These are phyloP conservation scores for Aspergillus nanangensis DNA, from an alignment of 495 filamentous ascomycete species.

Conservation along the genomic window DNA sequence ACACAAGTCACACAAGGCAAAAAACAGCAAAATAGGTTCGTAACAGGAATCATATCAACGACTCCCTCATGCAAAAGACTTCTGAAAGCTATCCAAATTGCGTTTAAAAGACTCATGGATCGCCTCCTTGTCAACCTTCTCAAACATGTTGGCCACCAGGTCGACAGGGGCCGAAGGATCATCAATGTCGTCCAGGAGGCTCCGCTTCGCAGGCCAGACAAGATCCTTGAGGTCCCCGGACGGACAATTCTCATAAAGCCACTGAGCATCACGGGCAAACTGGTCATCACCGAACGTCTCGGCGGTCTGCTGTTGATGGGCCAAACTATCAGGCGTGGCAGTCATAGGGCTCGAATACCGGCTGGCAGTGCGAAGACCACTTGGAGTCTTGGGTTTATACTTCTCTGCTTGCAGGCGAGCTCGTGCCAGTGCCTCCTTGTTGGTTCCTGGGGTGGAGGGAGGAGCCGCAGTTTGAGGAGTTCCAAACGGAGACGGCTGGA, in stretches of 20 bases:
- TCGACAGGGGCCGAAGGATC: slow-evolving; percentile 5
- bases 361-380: slow-evolving; percentile 38
- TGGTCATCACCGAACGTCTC: slow-evolving; percentile 23
- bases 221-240: slow-evolving; percentile 21
- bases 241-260: slow-evolving; percentile 24
- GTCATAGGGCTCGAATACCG: slow-evolving; percentile 29
- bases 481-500: not conserved
- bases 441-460: slow-evolving; percentile 17
- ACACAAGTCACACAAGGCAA: not conserved
- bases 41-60: not conserved
- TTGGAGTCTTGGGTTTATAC: slow-evolving; percentile 45
- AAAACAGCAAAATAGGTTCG: not conserved
- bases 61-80: slow-evolving; percentile 6
- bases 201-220: slow-evolving; percentile 15
- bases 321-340: slow-evolving; percentile 13
- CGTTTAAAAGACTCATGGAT: slow-evolving; percentile 9
- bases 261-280: slow-evolving; percentile 22
- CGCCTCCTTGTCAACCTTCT: slow-evolving; percentile 12
- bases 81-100: slow-evolving; percentile 14
- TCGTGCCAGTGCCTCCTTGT: slow-evolving; percentile 23
- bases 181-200: slow-evolving; percentile 11
- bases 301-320: not conserved
- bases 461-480: slow-evolving; percentile 12
- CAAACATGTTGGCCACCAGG: slow-evolving; percentile 11
- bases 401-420: slow-evolving; percentile 36